Conservation (phyloP, 768 basidiomycete genomes). For the Tricholoma furcatifolium region DNA sequence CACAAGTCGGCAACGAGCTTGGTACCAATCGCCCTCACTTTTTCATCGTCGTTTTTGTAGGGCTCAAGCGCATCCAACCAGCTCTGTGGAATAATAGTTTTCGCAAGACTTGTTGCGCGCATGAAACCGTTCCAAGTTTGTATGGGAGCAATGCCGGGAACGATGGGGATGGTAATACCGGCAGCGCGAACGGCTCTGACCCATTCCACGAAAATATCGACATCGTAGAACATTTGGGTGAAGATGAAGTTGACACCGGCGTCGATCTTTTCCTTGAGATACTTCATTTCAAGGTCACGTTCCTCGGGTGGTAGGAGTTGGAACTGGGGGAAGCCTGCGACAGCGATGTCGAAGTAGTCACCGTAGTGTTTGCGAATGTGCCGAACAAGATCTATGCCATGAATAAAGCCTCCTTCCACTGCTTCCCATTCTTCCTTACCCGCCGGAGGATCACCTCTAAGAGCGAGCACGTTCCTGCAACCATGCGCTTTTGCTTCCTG, state of each 20-base stretch:
- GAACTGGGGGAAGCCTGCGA: constrained; percentile 90
- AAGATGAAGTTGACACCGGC: constrained; percentile 92
- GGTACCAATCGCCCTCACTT: constrained; percentile 90
- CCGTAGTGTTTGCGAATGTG: constrained; percentile 82
- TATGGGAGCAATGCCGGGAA: constrained; percentile 93
- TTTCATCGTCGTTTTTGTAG: constrained; percentile 89
- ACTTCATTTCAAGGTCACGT: constrained; percentile 74
- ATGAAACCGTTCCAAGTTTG: constrained; percentile 96
- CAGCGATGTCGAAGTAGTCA: constrained; percentile 94
- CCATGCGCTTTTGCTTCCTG: constrained; percentile 89
- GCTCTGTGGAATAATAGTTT: constrained; percentile 73
- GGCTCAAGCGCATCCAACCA: constrained; percentile 81
- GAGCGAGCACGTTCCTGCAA: constrained; percentile 89
- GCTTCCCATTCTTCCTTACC: constrained; percentile 93
- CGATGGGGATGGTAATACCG: constrained; percentile 86
- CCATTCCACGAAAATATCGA: constrained; percentile 89
- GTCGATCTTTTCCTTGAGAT: constrained; percentile 89
- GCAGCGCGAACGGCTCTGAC: constrained; percentile 78
- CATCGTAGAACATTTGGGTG: constrained; percentile 98
- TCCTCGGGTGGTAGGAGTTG: constrained; percentile 72
- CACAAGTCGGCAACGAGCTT: constrained; percentile 95
- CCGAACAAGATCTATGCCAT: constrained; percentile 88
- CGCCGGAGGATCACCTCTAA: constrained; percentile 88
- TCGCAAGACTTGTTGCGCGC: constrained; percentile 75
- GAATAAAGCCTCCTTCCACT: constrained; percentile 85